Conservation (phyloP, 495 filamentous ascomycete genomes). For the Podospora comata region DNA sequence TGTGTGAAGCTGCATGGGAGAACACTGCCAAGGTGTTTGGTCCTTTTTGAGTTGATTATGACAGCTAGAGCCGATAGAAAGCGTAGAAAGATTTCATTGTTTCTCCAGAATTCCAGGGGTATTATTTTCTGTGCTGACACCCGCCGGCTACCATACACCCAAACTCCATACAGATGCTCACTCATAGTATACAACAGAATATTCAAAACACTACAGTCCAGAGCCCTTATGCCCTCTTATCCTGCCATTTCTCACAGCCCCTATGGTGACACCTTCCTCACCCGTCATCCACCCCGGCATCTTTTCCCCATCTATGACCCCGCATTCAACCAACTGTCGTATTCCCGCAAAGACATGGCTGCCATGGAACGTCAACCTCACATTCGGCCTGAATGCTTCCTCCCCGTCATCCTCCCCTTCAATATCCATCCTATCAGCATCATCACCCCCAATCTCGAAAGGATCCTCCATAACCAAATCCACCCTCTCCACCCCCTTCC, state of each 20-base stretch:
- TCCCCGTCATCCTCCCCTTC: constrained; percentile 25
- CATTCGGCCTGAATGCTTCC: constrained; percentile 50
- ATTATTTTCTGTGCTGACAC: neutral
- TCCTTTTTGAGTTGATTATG: constrained; percentile 53
- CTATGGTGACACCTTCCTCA: constrained; percentile 73
- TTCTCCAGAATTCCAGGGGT: neutral
- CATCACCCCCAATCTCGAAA: neutral
- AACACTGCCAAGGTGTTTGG: constrained; percentile 78
- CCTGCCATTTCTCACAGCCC: constrained; percentile 60
- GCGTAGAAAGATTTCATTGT: neutral
- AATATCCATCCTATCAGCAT: constrained; percentile 2
- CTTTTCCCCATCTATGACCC: constrained; percentile 65
- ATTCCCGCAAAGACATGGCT: constrained; percentile 79
- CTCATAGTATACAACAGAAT: neutral
- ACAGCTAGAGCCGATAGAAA: constrained; percentile 16
- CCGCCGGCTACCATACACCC: neutral
- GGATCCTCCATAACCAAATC: constrained; percentile 6
- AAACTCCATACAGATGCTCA: constrained; percentile 3
- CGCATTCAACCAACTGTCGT: constrained; percentile 68
- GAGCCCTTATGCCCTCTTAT: constrained; percentile 51
- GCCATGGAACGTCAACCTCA: constrained; percentile 68
- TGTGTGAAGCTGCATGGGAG: constrained; percentile 81
- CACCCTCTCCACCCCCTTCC: constrained; percentile 43
- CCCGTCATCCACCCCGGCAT: constrained; percentile 94
- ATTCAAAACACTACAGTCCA: constrained; percentile 32